Evolutionary conservation across 805 yeast species (phyloP), one percentile per base, ranked within the genome.

Genomic region (Candida endomychidarum): DNA sequence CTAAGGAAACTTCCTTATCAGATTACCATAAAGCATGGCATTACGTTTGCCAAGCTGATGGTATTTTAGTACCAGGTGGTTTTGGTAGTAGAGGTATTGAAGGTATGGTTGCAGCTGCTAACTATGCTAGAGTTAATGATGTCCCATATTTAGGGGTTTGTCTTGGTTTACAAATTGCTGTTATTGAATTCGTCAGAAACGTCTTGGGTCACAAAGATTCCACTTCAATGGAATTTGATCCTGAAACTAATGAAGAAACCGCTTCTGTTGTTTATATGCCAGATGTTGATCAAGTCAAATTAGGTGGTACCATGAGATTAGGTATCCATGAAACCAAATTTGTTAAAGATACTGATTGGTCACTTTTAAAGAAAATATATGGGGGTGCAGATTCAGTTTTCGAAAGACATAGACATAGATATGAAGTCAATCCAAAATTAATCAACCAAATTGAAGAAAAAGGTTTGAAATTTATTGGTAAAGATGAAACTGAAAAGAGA

Each of bases 221-320:
- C 38, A 82, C 82, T 34, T 87, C 96, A 19, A 80, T 82, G 66
- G 98, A 91, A 70, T 86, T 91, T 57, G 78, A 77, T 49, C 76
- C 81, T 17, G 70, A 73, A n/a, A 57, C 78, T 37, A 67, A 75
- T 28, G 85, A 83, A 41, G 76, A 71, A 23, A 75, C 77, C 40
- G 83, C 88, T 14, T 78, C 88, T 38, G 95, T 93, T 43, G 86
- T 93, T 35, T 93, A 88, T 72, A 93, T 93, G 99, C 99, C 99
- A 31, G 99, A 93, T 66, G 89, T 91, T 47, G 96, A 89, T 67
- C 91, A 89, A 72, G 81, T 85, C 53, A 88, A 87, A 62, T 77
- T 93, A 73, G 99, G 99, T 49, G 99, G 99, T 52, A 91, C 98
- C 37, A 93, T 93, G 99, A 83, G 99, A 74, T 77, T 93, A 53